Evolutionary conservation across 805 yeast species (phyloP), one percentile per base, ranked within the genome.

Genomic region (Saccharomyces cerevisiae): DNA sequence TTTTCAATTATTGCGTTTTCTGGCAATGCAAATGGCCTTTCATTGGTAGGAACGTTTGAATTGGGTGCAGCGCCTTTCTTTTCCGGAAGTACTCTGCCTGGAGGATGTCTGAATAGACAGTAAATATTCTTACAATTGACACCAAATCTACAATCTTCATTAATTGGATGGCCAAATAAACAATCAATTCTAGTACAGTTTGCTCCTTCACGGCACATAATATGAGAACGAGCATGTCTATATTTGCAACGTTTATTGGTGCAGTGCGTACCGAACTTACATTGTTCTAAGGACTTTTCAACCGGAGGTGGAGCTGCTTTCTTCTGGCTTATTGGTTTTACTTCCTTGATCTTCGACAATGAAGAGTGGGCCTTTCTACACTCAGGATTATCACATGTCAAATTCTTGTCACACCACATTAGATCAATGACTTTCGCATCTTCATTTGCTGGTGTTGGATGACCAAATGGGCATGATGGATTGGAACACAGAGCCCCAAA

Each of bases 351-450:
- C 57, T 76, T 72, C 9, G 80, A 78, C 43, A 91, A 85, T 2
- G 96, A 88, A 1, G 96, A 88, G 70, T 90, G 97, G 0, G 96
- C 90, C 61, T 79, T 84, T 53, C 74, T 74, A 72, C 97, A 90
- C 14, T 64, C 60, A 0, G 77, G 68, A 65, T 89, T 81, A 27
- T 70, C 59, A 73, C 97, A 90, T 22, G 71, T 69, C 60, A 84
- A 78, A 59, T 87, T 87, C 41, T 76, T 81, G 6, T 83, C 73
- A 74, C 97, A 90, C 96, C 96, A 87, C 59, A 82, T 85, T 49
- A 80, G 72, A 17, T 79, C 77, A 14, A 79, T 73, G 46, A 89
- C 88, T 61, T 83, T 81, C 29, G 90, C 89, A 57, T 79, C 82
- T 57, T 78, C 80, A 71, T 86, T 88, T 17, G 89, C 86, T 1